phyloP scores from a whole-genome alignment of 1,284 basidiomycete species.

The Ustilago trichophora region DNA sequence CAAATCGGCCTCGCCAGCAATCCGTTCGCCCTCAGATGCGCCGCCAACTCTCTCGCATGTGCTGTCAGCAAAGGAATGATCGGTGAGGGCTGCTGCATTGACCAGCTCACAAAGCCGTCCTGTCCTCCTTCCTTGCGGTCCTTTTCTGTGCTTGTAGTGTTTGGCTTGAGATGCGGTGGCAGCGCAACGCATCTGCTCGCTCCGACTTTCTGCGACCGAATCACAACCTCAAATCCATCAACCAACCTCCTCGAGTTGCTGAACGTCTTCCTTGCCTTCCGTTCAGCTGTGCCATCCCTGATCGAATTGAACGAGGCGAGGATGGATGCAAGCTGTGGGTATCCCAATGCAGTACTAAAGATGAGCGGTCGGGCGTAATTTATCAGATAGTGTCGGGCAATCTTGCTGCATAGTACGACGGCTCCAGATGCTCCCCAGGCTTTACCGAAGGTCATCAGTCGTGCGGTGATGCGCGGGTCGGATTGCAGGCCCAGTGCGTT shows the following conservation, averaged over 20 bases:
- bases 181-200: slow-evolving; percentile 10
- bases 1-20: slow-evolving; percentile 81
- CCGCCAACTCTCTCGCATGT: slow-evolving; percentile 76
- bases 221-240: slow-evolving; percentile 13
- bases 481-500: slow-evolving; percentile 31
- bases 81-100: slow-evolving; percentile 69
- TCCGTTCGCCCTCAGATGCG: slow-evolving; percentile 73
- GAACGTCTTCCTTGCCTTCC: slow-evolving; percentile 50
- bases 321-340: slow-evolving; percentile 71
- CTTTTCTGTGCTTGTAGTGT: background rate
- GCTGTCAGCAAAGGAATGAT: slow-evolving; percentile 86
- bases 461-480: slow-evolving; percentile 34
- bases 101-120: slow-evolving; percentile 23
- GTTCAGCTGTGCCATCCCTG: slow-evolving; percentile 74
- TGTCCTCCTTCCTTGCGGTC: background rate
- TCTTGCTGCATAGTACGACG: slow-evolving; percentile 77
- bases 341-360: slow-evolving; percentile 55
- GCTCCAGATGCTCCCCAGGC: slow-evolving; percentile 69
- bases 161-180: slow-evolving; percentile 16
- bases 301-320: slow-evolving; percentile 82
- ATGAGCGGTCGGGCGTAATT: slow-evolving; percentile 88
- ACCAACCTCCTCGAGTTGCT: slow-evolving; percentile 8
- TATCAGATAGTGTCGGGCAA: slow-evolving; percentile 83
- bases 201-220: slow-evolving; percentile 1
- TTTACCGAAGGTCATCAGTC: slow-evolving; percentile 64